These are phyloP conservation scores for Ustilago loliicola DNA, from an alignment of 1,284 basidiomycete species.

Conservation along the genomic window DNA sequence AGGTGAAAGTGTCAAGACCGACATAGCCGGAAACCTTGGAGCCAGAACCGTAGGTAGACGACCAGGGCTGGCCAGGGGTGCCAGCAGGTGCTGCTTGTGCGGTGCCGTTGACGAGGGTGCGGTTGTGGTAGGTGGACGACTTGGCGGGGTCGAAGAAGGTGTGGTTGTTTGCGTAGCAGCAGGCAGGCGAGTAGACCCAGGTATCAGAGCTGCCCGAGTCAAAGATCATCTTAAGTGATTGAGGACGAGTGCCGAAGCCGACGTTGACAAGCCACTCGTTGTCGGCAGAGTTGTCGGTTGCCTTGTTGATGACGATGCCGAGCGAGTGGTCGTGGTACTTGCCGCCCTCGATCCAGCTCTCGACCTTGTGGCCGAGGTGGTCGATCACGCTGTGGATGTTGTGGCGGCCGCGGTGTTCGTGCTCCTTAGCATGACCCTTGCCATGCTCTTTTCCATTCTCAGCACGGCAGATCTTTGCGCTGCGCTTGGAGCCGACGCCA, in stretches of 20 bases:
- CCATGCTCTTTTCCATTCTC: conserved; percentile 13
- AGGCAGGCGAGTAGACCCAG: conserved; percentile 59
- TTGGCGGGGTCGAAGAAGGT: conserved; percentile 48
- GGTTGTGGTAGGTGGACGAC: conserved; percentile 53
- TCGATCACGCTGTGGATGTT: conserved; percentile 23
- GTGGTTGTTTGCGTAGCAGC: conserved; percentile 59
- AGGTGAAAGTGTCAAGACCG: conserved; percentile 55
- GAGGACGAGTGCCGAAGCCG: conserved; percentile 48
- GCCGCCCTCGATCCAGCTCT: conserved; percentile 41
- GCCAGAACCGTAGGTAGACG: conserved; percentile 46
- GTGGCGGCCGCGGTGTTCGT: conserved; percentile 11
- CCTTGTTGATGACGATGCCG: conserved; percentile 56
- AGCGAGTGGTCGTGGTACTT: conserved; percentile 45
- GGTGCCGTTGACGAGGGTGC: conserved; percentile 42
- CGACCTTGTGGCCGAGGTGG: conserved; percentile 30
- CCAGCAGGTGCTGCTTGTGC: conserved; percentile 25
- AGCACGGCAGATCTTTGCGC: conserved; percentile 18
- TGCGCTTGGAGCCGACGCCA: conserved; percentile 34
- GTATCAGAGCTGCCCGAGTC: conserved; percentile 58
- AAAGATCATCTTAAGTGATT: conserved; percentile 55
- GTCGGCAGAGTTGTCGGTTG: conserved; percentile 52
- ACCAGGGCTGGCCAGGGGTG: conserved; percentile 50
- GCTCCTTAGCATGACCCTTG: background rate
- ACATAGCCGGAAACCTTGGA: conserved; percentile 50
- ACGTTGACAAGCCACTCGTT: conserved; percentile 63